These are phyloP conservation scores for Clonostachys rosea DNA, from an alignment of 2,329 filamentous ascomycete species.

Conservation along the genomic window DNA sequence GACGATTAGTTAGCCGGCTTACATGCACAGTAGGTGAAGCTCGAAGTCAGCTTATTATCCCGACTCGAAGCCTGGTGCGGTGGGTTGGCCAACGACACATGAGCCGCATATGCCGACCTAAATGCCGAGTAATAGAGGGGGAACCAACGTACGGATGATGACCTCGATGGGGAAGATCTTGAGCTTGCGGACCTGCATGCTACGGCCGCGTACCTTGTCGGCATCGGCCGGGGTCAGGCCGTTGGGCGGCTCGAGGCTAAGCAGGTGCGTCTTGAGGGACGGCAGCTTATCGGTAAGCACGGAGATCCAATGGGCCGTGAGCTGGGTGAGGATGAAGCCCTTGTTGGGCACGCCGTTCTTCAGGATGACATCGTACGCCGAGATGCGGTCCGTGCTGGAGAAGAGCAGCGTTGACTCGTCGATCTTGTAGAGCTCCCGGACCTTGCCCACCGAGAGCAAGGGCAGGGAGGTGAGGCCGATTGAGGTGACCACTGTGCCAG, in stretches of 20 bases:
- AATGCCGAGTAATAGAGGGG: no score
- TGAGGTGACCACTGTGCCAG: conserved; percentile 12
- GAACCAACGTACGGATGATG: conserved; percentile 4
- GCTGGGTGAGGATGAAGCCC: conserved; percentile 42
- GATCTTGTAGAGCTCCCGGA: conserved; percentile 75
- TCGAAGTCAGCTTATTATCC: conserved; percentile 51
- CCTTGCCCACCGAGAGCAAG: conserved; percentile 54
- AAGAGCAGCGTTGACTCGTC: conserved; percentile 69
- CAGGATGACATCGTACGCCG: conserved; percentile 91
- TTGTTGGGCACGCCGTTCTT: conserved; percentile 58
- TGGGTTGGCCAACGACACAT: no score
- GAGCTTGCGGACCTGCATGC: conserved; percentile 73
- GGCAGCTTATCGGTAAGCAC: conserved; percentile 39
- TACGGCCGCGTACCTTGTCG: conserved; percentile 54
- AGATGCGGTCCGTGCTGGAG: conserved; percentile 84
- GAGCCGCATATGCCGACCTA: no score
- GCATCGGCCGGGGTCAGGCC: conserved; percentile 36
- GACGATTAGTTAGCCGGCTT: no score
- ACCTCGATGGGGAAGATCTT: conserved; percentile 59
- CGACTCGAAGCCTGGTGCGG: not conserved
- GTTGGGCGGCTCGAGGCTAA: conserved; percentile 35
- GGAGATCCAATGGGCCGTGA: conserved; percentile 49
- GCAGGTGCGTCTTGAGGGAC: conserved; percentile 45
- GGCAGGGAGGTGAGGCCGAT: conserved; percentile 22
- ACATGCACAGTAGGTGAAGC: no score